These are phyloP conservation scores for Aureobasidium sp. DNA, from an alignment of 2,329 filamentous ascomycete genomes.

Conservation along the genomic window DNA sequence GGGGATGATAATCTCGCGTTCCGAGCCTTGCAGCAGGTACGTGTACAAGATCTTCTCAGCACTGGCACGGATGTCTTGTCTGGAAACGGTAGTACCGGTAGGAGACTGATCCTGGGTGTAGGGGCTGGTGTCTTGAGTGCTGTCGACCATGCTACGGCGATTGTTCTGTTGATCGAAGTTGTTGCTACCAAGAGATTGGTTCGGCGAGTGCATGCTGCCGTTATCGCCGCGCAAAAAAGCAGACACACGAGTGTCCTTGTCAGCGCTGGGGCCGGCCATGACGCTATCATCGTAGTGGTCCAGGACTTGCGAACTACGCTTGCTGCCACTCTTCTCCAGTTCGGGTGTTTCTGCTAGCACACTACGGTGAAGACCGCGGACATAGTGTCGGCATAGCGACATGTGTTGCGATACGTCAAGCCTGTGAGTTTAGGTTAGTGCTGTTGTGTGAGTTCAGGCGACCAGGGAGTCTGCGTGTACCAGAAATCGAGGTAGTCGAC, in stretches of 20 bases:
- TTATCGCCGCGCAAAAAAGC: constrained; percentile 66
- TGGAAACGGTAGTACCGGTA: constrained; percentile 74
- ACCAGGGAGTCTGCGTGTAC: constrained; percentile 42
- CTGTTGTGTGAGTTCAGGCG: background rate
- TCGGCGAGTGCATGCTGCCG: constrained; percentile 40
- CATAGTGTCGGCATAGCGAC: constrained; percentile 94
- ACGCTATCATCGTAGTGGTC: constrained; percentile 35
- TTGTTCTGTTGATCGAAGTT: constrained; percentile 38
- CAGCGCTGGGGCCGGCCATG: constrained; percentile 35
- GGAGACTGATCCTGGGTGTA: constrained; percentile 31
- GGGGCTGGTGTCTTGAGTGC: constrained; percentile 39
- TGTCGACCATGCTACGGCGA: constrained; percentile 54
- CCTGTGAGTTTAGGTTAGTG: constrained; percentile 47
- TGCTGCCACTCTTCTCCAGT: constrained; percentile 70
- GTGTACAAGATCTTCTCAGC: constrained; percentile 99
- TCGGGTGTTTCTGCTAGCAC: constrained; percentile 92
- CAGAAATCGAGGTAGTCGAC: constrained; percentile 99
- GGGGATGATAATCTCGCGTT: constrained; percentile 91
- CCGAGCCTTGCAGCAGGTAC: constrained; percentile 87
- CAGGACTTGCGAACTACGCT: constrained; percentile 74
- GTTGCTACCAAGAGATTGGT: constrained; percentile 45
- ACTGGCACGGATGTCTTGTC: constrained; percentile 83
- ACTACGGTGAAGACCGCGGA: constrained; percentile 86
- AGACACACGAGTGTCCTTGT: constrained; percentile 58
- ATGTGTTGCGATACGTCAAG: constrained; percentile 99